Base-by-base conservation (phyloP, 768 basidiomycete genomes). In the Lyophyllum decastes region DNA sequence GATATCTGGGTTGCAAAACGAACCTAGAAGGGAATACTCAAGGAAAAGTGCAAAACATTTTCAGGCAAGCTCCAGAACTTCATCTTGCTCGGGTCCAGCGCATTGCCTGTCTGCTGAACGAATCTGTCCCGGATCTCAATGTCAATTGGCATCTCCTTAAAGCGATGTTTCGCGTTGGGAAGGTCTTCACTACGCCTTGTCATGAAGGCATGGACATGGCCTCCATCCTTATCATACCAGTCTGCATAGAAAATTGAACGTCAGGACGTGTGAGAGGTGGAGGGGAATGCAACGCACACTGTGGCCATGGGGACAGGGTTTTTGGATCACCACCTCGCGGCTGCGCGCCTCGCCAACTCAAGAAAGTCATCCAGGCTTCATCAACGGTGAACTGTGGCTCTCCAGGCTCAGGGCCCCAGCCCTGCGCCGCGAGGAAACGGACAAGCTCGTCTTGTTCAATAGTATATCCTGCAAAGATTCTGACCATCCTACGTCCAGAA, bases 401-500 rank as follows among this genome's bases (percentile, higher is more conserved):
- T 33, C 53, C 53, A 54, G 43, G 27, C n/a, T 54, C 53, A 47
- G 53, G 53, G 53, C 25, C 41, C 10, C 53, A 54, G 17, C 52
- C 52, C 53, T 54, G 52, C 22, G 43, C 24, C 43, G 11, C 44
- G 27, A 54, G 45, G 26, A 54, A 46, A 46, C 27, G 27, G 26
- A 54, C 53, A 16, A 54, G 53, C 44, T 54, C 44, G 53, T 54
- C 53, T 26, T 54, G 53, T 41, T 54, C 44, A 33, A 54, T 35
- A 54, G 53, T 54, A n/a, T 58, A 47, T 48, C 57, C 51, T 47
- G 34, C 46, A 30, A 44, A 21, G 62, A 57, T 27, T 59, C 53
- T 11, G n/a, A 49, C 41, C 58, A 59, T 26, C 30, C 50, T 52
- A 40, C 30, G 41, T 52, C 11, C 51, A 40, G 40, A 52, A 25